Base-by-base conservation (phyloP, 352 stramenopile species). In the Phytopythium chamaehyphon region DNA sequence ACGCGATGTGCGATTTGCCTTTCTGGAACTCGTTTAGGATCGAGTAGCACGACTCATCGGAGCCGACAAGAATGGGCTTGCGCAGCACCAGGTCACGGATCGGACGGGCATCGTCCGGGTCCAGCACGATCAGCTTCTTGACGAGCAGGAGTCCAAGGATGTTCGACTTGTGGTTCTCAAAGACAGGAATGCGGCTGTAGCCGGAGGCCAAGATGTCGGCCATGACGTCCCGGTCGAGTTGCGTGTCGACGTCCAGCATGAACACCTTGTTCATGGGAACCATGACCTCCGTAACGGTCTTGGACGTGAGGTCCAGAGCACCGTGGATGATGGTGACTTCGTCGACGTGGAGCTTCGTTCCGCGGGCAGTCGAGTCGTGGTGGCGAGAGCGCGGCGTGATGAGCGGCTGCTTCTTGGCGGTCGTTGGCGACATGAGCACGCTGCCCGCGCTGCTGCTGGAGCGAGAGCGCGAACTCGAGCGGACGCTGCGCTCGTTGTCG, bases 301-400 rank as follows among this genome's bases (percentile, higher is more conserved):
- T 96, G 50, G 83, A 83, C n/a, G 80, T 87, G 46, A 98, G 76
- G 45, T 86, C 66, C 47, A 98, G 58, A 15, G 90, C 88, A 44
- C 92, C 94, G 62, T 96, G 86, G 47, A 98, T 95, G 61, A 98
- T 95, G 21, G 72, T 92, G 8, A 97, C 85, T 65, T 98, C 90
- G 54, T 97, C 86, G 37, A 71, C 73, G 39, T 88, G 74, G 24
- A 90, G 56, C 2, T 61, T 60, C 23, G 78, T 88, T 15, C 65
- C 62, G 37, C 69, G 63, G 10, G 67, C 61, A 21, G 55, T 14
- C 37, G 64, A 59, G 47, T 74, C 51, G 40, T 78, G 66, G 24
- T 60, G 62, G 18, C 59, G 66, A 14, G 61, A 52, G 22, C 64
- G 54, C 2, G 61, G 57, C 15, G 61, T 65, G 24, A 73, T 43